These are phyloP conservation scores for Blepharisma undulans DNA, from an alignment of 169 alveolate species.

Conservation along the genomic window DNA sequence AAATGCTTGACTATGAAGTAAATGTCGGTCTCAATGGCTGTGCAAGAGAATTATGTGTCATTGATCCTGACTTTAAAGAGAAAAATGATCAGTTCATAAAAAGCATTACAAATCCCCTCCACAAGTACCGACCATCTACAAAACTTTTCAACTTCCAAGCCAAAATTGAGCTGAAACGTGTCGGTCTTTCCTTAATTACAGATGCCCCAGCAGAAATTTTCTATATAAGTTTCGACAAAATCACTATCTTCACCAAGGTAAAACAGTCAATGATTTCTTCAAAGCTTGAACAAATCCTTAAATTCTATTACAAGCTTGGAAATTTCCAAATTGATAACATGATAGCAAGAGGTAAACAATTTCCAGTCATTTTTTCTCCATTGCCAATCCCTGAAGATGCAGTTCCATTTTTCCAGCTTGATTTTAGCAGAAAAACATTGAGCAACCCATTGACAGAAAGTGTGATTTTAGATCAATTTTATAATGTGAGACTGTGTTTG, in stretches of 20 bases:
- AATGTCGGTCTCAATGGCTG: background rate
- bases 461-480: background rate
- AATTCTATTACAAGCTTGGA: background rate
- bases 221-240: background rate
- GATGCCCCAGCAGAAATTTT: background rate
- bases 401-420: background rate
- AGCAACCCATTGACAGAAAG: background rate
- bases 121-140: background rate
- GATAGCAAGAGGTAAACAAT: background rate
- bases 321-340: slow-evolving; percentile 18
- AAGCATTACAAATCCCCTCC: background rate
- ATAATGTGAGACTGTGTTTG: background rate
- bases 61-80: background rate
- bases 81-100: background rate
- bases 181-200: background rate
- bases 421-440: background rate
- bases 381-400: background rate
- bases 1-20: background rate
- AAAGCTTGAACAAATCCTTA: background rate
- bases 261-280: background rate
- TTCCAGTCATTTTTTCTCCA: slow-evolving; percentile 24
- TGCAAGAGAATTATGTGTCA: background rate
- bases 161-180: background rate
- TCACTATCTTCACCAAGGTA: background rate
- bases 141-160: background rate